phyloP scores from a whole-genome alignment of 2,329 filamentous ascomycete genomes.

The Anthostomella pinea region DNA sequence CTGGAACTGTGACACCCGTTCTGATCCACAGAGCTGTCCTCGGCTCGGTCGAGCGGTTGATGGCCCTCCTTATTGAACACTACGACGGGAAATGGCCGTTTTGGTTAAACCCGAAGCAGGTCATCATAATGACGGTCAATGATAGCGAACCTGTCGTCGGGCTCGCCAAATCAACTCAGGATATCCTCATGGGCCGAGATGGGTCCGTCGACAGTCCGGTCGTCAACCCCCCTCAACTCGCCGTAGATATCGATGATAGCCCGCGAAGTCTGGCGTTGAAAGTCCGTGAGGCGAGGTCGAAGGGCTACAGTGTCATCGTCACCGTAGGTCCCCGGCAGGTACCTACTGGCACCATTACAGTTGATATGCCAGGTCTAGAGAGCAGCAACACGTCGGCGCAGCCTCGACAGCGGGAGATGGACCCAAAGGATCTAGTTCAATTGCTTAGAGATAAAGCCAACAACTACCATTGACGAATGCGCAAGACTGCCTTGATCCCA shows the following conservation, averaged over 20 bases:
- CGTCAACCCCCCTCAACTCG: conserved; percentile 56
- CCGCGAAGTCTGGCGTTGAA: conserved; percentile 64
- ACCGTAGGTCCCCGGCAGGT: conserved; percentile 69
- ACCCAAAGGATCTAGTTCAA: conserved; percentile 42
- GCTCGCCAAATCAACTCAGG: conserved; percentile 46
- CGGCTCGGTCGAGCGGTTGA: conserved; percentile 78
- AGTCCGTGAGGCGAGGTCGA: conserved; percentile 66
- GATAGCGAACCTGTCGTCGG: conserved; percentile 51
- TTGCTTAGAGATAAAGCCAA: conserved; percentile 46
- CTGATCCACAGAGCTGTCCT: conserved; percentile 83
- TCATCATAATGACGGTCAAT: conserved; percentile 71
- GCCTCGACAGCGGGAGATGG: conserved; percentile 40
- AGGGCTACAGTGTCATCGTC: conserved; percentile 71
- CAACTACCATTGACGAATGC: conserved; percentile 42
- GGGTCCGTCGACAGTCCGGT: conserved; percentile 37
- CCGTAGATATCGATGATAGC: conserved; percentile 68
- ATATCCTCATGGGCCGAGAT: conserved; percentile 49
- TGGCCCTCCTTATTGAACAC: conserved; percentile 82
- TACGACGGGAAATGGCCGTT: conserved; percentile 81
- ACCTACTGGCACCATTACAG: conserved; percentile 53
- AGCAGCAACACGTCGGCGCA: conserved; percentile 4
- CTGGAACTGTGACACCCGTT: conserved; percentile 66
- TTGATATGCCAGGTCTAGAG: conserved; percentile 38
- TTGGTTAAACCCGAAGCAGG: conserved; percentile 81
- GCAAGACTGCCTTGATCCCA: no score